These are phyloP conservation scores for Meyerozyma smithsonii DNA, from an alignment of 1,139 yeast genomes.

Conservation along the genomic window DNA sequence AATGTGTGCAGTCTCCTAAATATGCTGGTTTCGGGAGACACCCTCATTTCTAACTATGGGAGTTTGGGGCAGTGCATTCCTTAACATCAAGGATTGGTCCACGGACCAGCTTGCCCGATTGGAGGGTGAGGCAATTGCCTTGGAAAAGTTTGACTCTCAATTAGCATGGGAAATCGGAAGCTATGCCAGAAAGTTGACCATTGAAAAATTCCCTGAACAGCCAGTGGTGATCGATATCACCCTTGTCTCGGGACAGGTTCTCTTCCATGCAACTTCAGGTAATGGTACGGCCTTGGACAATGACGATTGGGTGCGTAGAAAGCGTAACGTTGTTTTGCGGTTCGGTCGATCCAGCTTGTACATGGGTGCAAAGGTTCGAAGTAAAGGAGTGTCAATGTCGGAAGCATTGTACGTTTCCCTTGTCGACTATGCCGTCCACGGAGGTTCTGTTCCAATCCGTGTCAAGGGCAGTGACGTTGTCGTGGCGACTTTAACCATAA, in stretches of 20 bases:
- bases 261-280: conserved; percentile 47
- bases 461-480: conserved; percentile 40
- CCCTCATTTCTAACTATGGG: neutral
- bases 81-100: neutral
- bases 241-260: conserved; percentile 43
- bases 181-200: conserved; percentile 25
- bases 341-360: conserved; percentile 51
- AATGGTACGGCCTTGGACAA: conserved; percentile 46
- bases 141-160: conserved; percentile 23
- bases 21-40: no score
- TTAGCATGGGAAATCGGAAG: conserved; percentile 37
- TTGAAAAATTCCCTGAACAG: conserved; percentile 16
- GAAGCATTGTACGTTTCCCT: conserved; percentile 40
- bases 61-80: neutral
- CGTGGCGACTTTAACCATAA: conserved; percentile 53
- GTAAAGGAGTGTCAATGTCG: conserved; percentile 25
- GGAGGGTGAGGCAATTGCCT: conserved; percentile 11
- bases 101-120: neutral
- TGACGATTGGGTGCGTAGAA: conserved; percentile 56
- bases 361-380: conserved; percentile 45
- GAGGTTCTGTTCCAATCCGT: conserved; percentile 58
- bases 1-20: no score
- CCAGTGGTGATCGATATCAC: conserved; percentile 51
- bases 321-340: conserved; percentile 46
- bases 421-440: conserved; percentile 53